phyloP scores from a whole-genome alignment of 2,329 filamentous ascomycete species.

The Aureobasidium melanogenum region DNA sequence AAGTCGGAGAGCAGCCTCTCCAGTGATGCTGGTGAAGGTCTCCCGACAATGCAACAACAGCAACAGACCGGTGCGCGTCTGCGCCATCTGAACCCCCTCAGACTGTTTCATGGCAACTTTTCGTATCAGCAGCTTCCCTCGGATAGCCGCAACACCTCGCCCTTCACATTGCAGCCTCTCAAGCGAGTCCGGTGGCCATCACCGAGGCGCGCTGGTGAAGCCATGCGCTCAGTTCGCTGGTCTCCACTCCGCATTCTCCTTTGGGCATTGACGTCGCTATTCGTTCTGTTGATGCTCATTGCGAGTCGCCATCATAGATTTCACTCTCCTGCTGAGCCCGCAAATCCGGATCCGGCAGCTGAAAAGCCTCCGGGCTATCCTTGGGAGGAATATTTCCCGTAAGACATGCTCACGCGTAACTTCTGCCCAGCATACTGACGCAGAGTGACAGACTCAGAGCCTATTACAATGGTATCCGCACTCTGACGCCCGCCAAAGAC shows the following conservation, averaged over 20 bases:
- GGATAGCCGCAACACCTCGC: slow-evolving; percentile 32
- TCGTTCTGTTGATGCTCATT: slow-evolving; percentile 34
- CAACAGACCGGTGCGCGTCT: slow-evolving; percentile 24
- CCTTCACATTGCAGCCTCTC: slow-evolving; percentile 27
- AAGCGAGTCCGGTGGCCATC: slow-evolving; percentile 32
- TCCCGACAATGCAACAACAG: slow-evolving; percentile 2
- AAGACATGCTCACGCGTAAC: slow-evolving; percentile 16
- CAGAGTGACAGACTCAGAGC: slow-evolving; percentile 31
- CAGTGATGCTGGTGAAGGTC: slow-evolving; percentile 15
- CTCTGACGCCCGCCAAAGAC: slow-evolving; percentile 31
- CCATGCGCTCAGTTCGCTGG: slow-evolving; percentile 23
- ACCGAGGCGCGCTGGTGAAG: slow-evolving; percentile 22
- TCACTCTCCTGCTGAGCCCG: background rate
- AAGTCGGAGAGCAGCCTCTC: slow-evolving; percentile 14
- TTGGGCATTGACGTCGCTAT: slow-evolving; percentile 29
- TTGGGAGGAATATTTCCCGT: slow-evolving; percentile 1
- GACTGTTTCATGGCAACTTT: slow-evolving; percentile 36
- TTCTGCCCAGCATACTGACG: slow-evolving; percentile 37
- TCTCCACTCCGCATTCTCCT: slow-evolving; percentile 34
- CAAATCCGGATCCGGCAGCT: slow-evolving; percentile 2
- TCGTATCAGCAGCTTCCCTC: slow-evolving; percentile 39
- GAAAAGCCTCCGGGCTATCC: slow-evolving; percentile 2
- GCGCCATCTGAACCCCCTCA: slow-evolving; percentile 36
- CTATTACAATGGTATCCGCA: slow-evolving; percentile 41
- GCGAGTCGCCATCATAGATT: slow-evolving; percentile 28